Conservation (phyloP, 176 grass and related monocot species). For the Oryza glaberrima region DNA sequence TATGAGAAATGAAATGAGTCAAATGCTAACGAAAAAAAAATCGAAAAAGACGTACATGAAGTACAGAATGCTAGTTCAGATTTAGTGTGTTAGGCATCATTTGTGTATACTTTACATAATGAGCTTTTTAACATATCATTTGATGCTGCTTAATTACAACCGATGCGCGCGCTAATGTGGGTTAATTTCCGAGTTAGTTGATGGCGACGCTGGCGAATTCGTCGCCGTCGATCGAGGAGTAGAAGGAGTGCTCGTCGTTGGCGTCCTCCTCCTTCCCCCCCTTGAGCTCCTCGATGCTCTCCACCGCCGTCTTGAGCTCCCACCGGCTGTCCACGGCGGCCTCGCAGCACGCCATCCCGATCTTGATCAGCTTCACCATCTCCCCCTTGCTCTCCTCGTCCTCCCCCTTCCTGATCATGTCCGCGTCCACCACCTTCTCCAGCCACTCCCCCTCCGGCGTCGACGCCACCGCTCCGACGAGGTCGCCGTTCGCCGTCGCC, state of each 20-base stretch:
- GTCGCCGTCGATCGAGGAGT: slow-evolving; percentile 46
- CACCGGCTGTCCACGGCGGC: slow-evolving; percentile 57
- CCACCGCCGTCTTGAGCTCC: slow-evolving; percentile 65
- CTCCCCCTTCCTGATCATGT: slow-evolving; percentile 25
- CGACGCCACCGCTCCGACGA: slow-evolving; percentile 31
- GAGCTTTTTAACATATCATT: background rate
- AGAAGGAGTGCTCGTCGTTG: slow-evolving; percentile 40
- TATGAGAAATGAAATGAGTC: background rate
- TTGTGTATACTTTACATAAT: background rate
- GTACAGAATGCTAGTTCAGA: background rate
- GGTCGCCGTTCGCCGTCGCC: slow-evolving; percentile 14
- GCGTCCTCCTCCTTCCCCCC: slow-evolving; percentile 11
- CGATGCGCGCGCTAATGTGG: background rate
- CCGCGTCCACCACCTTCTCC: slow-evolving; percentile 47
- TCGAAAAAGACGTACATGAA: background rate
- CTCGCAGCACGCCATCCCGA: slow-evolving; percentile 80
- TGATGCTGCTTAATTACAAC: background rate
- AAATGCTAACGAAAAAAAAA: background rate
- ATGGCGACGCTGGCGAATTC: slow-evolving; percentile 27
- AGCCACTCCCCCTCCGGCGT: slow-evolving; percentile 56
- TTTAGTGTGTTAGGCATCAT: background rate
- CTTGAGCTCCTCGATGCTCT: slow-evolving; percentile 68
- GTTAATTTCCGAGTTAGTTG: background rate
- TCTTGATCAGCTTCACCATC: slow-evolving; percentile 69
- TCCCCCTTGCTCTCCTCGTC: slow-evolving; percentile 39